Base-by-base conservation (phyloP, 2,329 filamentous ascomycete species). In the Westerdykella ornata region DNA sequence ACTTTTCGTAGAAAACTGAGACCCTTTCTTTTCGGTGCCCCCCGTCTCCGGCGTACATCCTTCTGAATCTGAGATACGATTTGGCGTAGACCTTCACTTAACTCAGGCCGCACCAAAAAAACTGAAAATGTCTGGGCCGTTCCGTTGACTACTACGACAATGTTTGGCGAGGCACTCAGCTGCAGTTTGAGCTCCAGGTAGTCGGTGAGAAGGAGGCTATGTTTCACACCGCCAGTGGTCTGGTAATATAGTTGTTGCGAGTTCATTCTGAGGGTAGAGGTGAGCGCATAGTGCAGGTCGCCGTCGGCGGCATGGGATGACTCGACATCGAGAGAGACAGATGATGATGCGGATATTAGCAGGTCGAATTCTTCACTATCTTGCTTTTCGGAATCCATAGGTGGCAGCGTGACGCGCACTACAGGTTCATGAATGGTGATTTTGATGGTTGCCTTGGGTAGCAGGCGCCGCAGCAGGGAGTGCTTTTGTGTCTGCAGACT, bases 351-450 rank as follows among this genome's bases (percentile, higher is more conserved):
- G 1, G 88, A 95, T 36, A 98, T 95, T 34, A 98, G 84, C 20
- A 98, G 75, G 59, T 98, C 92, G 52, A 92, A 97, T 51, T 97
- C 89, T 46, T 88, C 86, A 0, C 80, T 75, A 18, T 81, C 77
- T 31, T 66, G 66, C 39, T 69, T 66, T 3, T 62, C 60, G 4
- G 71, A 65, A 46, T 84, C 78, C 47, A 92, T 79, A 0, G 90
- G 82, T 4, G 89, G 89, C 4, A 98, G 72, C 6, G 89, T 81
- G 49, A 98, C 89, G 53, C 94, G 82, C 48, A 97, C 65, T 13
- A 98, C 94, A 1, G 92, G 92, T 62, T 98, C 92, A 58, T 98
- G 92, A 68, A 98, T 85, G 0, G 92, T 96, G 31, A 97, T 81
- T 60, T 97, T 98, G 65, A 97, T 84, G 56, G 78, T 94, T 1